Conservation (phyloP, 768 basidiomycete species). For the Collybiopsis confluens region DNA sequence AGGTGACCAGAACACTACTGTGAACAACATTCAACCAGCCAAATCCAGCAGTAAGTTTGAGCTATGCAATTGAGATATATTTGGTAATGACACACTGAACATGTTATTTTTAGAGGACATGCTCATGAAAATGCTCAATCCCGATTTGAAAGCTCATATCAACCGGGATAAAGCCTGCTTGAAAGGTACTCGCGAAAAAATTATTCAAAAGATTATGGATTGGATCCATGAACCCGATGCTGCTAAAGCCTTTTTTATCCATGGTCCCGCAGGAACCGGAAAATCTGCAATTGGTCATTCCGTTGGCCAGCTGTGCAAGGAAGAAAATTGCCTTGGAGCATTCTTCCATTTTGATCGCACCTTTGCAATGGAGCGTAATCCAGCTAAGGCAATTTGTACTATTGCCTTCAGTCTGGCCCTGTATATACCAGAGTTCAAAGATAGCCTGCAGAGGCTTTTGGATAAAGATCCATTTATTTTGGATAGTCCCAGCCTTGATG, state of each 20-base stretch:
- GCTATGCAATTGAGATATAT: no score
- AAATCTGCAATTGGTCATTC: background rate
- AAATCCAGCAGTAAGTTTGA: no score
- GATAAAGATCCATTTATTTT: background rate
- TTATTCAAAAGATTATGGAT: background rate
- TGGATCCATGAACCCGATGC: no score
- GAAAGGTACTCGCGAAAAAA: background rate
- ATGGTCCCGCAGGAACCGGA: background rate
- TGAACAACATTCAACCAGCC: no score
- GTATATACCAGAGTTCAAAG: background rate
- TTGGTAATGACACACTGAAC: no score
- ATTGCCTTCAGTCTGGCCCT: background rate
- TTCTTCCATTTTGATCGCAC: background rate
- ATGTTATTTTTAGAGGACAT: background rate
- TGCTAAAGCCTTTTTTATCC: background rate
- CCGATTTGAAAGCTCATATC: slow-evolving; percentile 45
- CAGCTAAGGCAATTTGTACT: background rate
- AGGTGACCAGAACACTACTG: no score
- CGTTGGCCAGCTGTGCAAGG: background rate
- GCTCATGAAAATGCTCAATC: slow-evolving; percentile 7
- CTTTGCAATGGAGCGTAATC: background rate
- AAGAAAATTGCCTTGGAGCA: background rate
- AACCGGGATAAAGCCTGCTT: slow-evolving; percentile 24
- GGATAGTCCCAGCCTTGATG: background rate
- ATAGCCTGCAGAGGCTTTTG: background rate